A percentile compares a stretch with the other conserved stretches of the same genome.
These are phyloP conservation scores for Penicillium atrosanguineum DNA, from an alignment of 495 filamentous ascomycete species.

Conservation along the genomic window DNA sequence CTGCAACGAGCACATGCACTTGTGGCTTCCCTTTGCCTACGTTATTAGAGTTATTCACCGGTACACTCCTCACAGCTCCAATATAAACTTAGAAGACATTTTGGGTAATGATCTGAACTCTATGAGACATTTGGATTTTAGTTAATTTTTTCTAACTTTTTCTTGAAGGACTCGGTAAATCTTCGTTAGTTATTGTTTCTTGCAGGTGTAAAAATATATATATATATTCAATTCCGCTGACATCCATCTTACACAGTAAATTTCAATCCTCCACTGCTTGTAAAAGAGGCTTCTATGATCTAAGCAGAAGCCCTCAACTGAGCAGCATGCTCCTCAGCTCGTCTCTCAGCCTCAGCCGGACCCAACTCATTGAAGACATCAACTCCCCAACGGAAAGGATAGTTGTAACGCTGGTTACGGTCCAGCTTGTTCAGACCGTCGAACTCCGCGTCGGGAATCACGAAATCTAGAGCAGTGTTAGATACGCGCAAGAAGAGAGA, in stretches of 20 bases:
- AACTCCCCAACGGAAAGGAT: constrained; percentile 48
- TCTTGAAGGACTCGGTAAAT: too few relatives aligned
- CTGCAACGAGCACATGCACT: neutral
- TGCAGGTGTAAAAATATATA: too few relatives aligned
- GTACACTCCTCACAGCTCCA: neutral
- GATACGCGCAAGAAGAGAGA: constrained; percentile 10
- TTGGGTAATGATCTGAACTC: too few relatives aligned
- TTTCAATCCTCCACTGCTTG: neutral
- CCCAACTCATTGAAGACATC: constrained; percentile 51
- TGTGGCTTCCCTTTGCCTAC: neutral
- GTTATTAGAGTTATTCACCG: neutral
- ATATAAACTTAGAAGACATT: too few relatives aligned
- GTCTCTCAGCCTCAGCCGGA: constrained; percentile 42
- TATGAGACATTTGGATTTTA: too few relatives aligned
- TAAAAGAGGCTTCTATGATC: neutral
- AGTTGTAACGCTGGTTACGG: constrained; percentile 48
- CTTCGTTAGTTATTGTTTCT: too few relatives aligned
- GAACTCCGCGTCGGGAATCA: constrained; percentile 45
- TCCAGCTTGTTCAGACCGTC: constrained; percentile 46
- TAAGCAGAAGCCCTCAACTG: constrained; percentile 24
- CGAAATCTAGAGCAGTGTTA: constrained; percentile 36
- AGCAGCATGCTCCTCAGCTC: constrained; percentile 44
- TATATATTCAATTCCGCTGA: neutral
- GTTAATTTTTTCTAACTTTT: too few relatives aligned
- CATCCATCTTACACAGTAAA: neutral